Evolutionary conservation across 345 rosid genomes (phyloP), one percentile per base, ranked within the genome.

Genomic region (Gossypium bickii): DNA sequence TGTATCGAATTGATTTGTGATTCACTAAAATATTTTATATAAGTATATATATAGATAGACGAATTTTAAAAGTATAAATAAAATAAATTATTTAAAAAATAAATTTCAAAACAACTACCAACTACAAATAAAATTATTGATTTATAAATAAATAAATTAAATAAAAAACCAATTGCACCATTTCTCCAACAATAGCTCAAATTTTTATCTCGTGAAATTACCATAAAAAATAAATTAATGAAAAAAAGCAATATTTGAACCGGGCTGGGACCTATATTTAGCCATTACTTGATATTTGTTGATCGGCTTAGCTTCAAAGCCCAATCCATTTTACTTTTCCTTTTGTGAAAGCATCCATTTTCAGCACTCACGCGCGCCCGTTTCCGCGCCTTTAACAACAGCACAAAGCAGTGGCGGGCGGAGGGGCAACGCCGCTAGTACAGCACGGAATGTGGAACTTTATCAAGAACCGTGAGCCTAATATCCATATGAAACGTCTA

Each of bases 361-460:
- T 24, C 62, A 22, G 29, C 29, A 58, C 62, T 11, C 34, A 3
- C 24, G 34, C 24, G 34, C 34, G 62, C 34, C 27, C 2, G 64
- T 59, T 58, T 24, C 63, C 25, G 12, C 16, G 20, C 29, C 25
- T 65, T 65, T 44, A 15, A 64, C 29, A 43, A 20, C 51, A 65
- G 16, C 27, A 65, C 3, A 34, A 18, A 7, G 57, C 22, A 65
- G 7, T 16, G 52, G 4, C 3, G 2, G 25, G 27, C 2, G 15
- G 24, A 43, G 47, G 47, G 61, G 48, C 24, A 56, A 47, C 59
- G 15, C 44, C 73, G 49, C 74, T 8, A 76, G 24, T 12, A 57
- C 67, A n/a, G 45, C 47, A n/a, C 6, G 11, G 47, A 70, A 89
- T 87, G 93, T 82, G 80, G 85, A 77, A 52, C 38, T 73, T 79